Evolutionary conservation across 2,329 filamentous ascomycete genomes (phyloP).

Genomic region (Diaporthe sp.): DNA sequence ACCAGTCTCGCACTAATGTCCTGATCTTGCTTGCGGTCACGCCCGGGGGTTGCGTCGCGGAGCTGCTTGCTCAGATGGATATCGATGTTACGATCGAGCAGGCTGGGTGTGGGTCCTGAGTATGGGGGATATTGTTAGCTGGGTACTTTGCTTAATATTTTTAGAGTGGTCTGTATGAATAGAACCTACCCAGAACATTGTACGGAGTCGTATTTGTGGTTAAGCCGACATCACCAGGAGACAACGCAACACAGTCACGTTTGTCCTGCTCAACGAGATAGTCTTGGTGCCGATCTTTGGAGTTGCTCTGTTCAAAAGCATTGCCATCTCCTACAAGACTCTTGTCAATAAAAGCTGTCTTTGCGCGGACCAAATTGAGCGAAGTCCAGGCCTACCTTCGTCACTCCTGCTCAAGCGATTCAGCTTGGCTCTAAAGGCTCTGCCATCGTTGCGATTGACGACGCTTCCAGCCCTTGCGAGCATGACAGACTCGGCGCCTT

Average conservation of each 20-base stretch:
- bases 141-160: neutral
- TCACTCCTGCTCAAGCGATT: conserved; percentile 34
- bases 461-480: conserved; percentile 37
- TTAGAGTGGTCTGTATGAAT: conserved; percentile 22
- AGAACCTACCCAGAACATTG: conserved; percentile 4
- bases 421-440: conserved; percentile 29
- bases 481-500: conserved; percentile 35
- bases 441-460: conserved; percentile 31
- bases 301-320: neutral
- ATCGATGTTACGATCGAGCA: conserved; percentile 22
- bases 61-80: conserved; percentile 26
- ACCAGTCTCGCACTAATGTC: conserved; percentile 22
- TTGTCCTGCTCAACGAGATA: conserved; percentile 8
- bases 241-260: conserved; percentile 15
- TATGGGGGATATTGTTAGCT: conserved; percentile 15
- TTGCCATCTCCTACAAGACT: neutral
- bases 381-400: conserved; percentile 20
- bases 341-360: neutral
- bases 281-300: neutral
- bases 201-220: conserved; percentile 12
- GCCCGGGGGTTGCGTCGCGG: neutral
- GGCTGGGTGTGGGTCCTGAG: neutral
- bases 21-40: neutral
- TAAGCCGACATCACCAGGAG: neutral
- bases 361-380: no score